phyloP scores from a whole-genome alignment of 2,329 filamentous ascomycete species.

The Xylariaceae sp. region DNA sequence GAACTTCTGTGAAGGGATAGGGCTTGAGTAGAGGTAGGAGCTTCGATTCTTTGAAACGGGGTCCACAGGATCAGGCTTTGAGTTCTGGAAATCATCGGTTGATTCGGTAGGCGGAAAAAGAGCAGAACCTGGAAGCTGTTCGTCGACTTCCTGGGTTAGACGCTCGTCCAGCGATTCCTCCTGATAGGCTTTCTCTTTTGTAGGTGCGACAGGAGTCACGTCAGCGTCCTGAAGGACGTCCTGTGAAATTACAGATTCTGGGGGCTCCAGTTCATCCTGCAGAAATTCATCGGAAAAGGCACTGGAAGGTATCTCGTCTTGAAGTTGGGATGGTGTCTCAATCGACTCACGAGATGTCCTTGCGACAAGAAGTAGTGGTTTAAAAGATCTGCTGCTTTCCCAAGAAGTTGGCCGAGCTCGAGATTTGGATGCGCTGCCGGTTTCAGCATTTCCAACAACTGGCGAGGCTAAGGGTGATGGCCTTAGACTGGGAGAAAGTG shows the following conservation, averaged over 20 bases:
- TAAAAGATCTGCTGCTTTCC: conserved; percentile 66
- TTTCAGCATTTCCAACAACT: conserved; percentile 32
- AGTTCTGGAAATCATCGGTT: conserved; percentile 16
- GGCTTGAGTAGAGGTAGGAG: conserved; percentile 39
- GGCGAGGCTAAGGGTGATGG: conserved; percentile 35
- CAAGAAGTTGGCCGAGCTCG: conserved; percentile 54
- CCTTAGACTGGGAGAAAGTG: conserved; percentile 27
- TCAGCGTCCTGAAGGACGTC: conserved; percentile 12
- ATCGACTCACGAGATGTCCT: conserved; percentile 42
- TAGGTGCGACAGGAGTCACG: background rate
- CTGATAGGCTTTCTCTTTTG: background rate
- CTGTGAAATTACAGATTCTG: conserved; percentile 10
- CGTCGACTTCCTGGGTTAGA: conserved; percentile 1
- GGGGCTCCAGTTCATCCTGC: background rate
- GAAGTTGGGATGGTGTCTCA: conserved; percentile 27
- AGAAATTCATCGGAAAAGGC: conserved; percentile 22
- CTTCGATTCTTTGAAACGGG: conserved; percentile 41
- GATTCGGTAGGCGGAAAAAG: conserved; percentile 10
- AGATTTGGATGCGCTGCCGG: conserved; percentile 33
- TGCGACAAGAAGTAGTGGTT: conserved; percentile 79
- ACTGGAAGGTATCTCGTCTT: conserved; percentile 44
- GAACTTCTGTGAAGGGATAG: conserved; percentile 30
- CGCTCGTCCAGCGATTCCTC: background rate
- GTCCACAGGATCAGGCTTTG: conserved; percentile 37
- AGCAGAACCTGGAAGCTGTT: conserved; percentile 7